Percentiles rank a stretch among this genome's conserved stretches.
phyloP scores from a whole-genome alignment of 306 rosid genomes.

The Citrullus amarus region DNA sequence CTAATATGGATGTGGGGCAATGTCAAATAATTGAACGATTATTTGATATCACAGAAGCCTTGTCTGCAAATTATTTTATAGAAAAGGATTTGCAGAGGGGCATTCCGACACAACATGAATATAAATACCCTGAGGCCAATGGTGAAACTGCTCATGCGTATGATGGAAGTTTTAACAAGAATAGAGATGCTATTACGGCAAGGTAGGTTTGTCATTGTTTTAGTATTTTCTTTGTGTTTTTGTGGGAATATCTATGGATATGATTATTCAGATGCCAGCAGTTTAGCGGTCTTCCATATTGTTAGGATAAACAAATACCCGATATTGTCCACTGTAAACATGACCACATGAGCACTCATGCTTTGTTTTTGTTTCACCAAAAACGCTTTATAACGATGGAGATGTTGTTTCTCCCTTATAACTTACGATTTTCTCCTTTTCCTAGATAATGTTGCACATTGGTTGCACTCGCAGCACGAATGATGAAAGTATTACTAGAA shows the following conservation, averaged over 20 bases:
- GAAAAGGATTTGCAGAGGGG: constrained; percentile 46
- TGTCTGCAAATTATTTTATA: constrained; percentile 36
- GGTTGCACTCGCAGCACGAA: neutral
- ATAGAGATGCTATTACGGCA: constrained; percentile 26
- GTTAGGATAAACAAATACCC: neutral
- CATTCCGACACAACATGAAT: constrained; percentile 40
- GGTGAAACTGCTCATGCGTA: constrained; percentile 24
- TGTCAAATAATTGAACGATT: constrained; percentile 89
- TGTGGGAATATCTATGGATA: neutral
- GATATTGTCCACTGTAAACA: neutral
- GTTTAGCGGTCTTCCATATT: neutral
- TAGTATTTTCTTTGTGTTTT: neutral
- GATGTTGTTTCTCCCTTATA: no score
- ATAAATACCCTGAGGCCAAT: constrained; percentile 30
- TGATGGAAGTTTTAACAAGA: constrained; percentile 35
- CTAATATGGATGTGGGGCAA: constrained; percentile 60
- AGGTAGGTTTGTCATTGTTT: constrained; percentile 32
- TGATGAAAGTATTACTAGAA: neutral
- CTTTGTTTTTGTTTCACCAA: neutral
- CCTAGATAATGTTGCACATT: neutral
- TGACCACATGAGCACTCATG: no score
- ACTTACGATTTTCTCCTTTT: neutral
- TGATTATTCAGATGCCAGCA: neutral
- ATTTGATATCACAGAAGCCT: constrained; percentile 72
- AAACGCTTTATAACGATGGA: neutral